Conservation (phyloP, 768 basidiomycete species). For the Rubroboletus satanas region DNA sequence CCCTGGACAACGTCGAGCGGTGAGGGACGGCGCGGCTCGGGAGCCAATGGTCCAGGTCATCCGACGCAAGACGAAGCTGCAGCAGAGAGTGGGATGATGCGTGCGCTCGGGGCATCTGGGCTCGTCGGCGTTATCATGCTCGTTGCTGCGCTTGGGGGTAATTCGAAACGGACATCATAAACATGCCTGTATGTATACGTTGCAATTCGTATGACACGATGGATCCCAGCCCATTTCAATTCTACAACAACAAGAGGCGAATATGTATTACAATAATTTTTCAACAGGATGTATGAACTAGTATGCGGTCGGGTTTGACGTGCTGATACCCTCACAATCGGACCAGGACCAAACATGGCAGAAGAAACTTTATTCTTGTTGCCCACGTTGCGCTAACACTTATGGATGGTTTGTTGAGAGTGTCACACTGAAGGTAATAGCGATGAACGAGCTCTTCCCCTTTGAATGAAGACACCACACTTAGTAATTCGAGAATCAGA, state of each 20-base stretch:
- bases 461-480: no score
- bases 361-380: no score
- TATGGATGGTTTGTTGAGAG: no score
- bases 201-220: background rate
- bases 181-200: background rate
- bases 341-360: no score
- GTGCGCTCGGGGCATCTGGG: conserved; percentile 28
- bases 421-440: no score
- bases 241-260: background rate
- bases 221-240: no score
- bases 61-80: conserved; percentile 23
- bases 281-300: background rate
- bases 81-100: conserved; percentile 23
- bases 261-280: background rate
- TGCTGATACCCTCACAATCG: no score
- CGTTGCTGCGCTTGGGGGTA: conserved; percentile 15
- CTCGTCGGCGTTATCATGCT: conserved; percentile 27
- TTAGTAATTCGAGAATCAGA: no score
- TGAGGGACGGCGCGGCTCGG: background rate
- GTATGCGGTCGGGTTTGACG: background rate
- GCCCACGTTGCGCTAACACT: no score
- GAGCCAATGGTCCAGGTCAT: background rate
- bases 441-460: no score
- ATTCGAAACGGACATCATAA: conserved; percentile 17
- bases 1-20: conserved; percentile 6